Evolutionary conservation across 495 filamentous ascomycete genomes (phyloP), one percentile per base, ranked within the genome.

Genomic region (Jackrogersella minutella): DNA sequence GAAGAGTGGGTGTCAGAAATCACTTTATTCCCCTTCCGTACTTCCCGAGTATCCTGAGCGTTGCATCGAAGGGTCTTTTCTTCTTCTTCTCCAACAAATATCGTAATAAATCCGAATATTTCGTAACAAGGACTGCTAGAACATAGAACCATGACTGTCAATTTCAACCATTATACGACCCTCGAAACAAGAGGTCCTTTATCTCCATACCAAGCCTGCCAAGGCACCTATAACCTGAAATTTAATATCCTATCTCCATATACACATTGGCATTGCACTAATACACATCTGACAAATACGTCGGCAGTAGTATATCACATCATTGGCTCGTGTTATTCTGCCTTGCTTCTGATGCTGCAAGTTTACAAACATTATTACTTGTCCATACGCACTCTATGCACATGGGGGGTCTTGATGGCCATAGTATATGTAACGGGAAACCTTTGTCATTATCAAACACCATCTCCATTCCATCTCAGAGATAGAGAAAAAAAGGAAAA

Each of bases 371-470:
- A 56, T 28, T 40, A 56, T 43, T 41, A 41, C 56, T 50, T 14
- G 33, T 33, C 28, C 39, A 46, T 26, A 33, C 17, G 36, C 55
- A 58, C 39, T 39, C 55, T 44, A 21, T 43, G 46, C 47, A 34
- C 16, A 24, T 9, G 21, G 19, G n/a, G n/a, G n/a, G n/a, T n/a
- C n/a, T n/a, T n/a, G 17, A 14, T 17, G 21, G 30, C 37, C 36
- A 39, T 51, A 41, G 34, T 56, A 63, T 64, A 64, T 64, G 66
- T 31, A 59, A 63, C 22, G 43, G 53, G 36, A 33, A 64, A 59
- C 52, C 52, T 40, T 43, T 59, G 55, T 62, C 57, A 70, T 70
- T 63, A 70, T 66, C 63, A 53, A 70, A 70, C 62, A 70, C 68
- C 68, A 70, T 67, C 62, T 70, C 62, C 31, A 60, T 62, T 59